Percentiles rank a stretch among this genome's conserved stretches.
Evolutionary conservation across 768 basidiomycete genomes (phyloP).

Genomic region (Collybia sordida): DNA sequence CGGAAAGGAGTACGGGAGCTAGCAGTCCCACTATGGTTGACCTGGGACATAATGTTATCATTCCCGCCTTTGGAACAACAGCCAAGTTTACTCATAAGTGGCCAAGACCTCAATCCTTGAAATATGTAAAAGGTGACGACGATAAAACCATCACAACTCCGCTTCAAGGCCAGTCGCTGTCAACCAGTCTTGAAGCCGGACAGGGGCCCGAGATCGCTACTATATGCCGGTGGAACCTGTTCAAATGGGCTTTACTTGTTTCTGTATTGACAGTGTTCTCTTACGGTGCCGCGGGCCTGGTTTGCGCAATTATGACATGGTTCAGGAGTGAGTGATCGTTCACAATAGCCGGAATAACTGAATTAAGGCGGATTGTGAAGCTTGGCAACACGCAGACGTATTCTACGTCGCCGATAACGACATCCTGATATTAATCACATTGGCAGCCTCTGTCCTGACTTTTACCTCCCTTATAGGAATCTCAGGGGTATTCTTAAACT

Average conservation of each 20-base stretch:
- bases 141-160: too few species aligned
- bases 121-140: conserved; percentile 11
- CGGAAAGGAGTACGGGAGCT: conserved; percentile 6
- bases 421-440: conserved; percentile 52
- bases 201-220: conserved; percentile 36
- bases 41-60: conserved; percentile 26
- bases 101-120: conserved; percentile 39
- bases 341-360: neutral
- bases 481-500: conserved; percentile 62
- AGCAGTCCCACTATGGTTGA: conserved; percentile 15
- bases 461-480: conserved; percentile 61
- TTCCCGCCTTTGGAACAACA: conserved; percentile 30
- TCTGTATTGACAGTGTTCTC: conserved; percentile 54
- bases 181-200: conserved; percentile 30
- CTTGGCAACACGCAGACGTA: conserved; percentile 62
- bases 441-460: conserved; percentile 55
- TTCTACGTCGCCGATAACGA: conserved; percentile 61
- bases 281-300: conserved; percentile 52
- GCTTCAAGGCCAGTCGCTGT: too few species aligned
- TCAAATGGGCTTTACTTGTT: conserved; percentile 60
- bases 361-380: conserved; percentile 28
- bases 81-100: conserved; percentile 53
- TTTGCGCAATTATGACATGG: conserved; percentile 58
- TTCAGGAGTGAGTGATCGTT: conserved; percentile 43
- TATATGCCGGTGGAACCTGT: conserved; percentile 53